A percentile compares a stretch with the other conserved stretches of the same genome.
Conservation (phyloP, 495 filamentous ascomycete genomes). For the Xylaria sp. region DNA sequence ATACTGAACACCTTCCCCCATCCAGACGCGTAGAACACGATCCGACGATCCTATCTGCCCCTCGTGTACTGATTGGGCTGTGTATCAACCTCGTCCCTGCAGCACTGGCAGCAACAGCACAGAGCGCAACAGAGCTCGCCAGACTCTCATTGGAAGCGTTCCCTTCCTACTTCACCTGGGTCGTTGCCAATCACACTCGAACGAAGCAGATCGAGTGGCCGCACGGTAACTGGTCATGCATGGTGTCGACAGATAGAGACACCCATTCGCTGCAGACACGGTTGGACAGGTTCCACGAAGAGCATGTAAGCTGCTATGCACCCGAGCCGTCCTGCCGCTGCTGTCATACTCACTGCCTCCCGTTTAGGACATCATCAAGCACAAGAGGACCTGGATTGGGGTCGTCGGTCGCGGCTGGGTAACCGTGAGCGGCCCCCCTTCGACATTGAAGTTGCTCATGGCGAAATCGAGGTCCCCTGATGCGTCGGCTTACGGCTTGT, state of each 20-base stretch:
- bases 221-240: slow-evolving; percentile 26
- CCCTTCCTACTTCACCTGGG: slow-evolving; percentile 23
- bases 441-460: slow-evolving; percentile 21
- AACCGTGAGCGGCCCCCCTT: slow-evolving; percentile 29
- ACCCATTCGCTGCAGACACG: slow-evolving; percentile 16
- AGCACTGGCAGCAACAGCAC: slow-evolving; percentile 24
- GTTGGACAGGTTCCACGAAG: slow-evolving; percentile 27
- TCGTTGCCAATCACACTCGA: slow-evolving; percentile 21
- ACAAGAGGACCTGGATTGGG: slow-evolving; percentile 27
- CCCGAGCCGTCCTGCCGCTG: background rate
- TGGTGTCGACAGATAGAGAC: slow-evolving; percentile 4
- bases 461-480: background rate
- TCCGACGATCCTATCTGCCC: slow-evolving; percentile 20
- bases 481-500: background rate
- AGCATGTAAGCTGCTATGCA: slow-evolving; percentile 18
- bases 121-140: slow-evolving; percentile 21
- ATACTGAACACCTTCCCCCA: background rate
- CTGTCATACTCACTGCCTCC: slow-evolving; percentile 4
- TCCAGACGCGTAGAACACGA: slow-evolving; percentile 21
- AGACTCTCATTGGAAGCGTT: slow-evolving; percentile 28
- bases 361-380: slow-evolving; percentile 10
- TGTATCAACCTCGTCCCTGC: slow-evolving; percentile 27
- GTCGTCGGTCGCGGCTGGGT: slow-evolving; percentile 25
- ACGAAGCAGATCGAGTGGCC: slow-evolving; percentile 26
- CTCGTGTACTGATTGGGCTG: slow-evolving; percentile 21